A percentile compares a stretch with the other conserved stretches of the same genome.
These are phyloP conservation scores for Amanita rubescens DNA, from an alignment of 768 basidiomycete genomes.

Conservation along the genomic window DNA sequence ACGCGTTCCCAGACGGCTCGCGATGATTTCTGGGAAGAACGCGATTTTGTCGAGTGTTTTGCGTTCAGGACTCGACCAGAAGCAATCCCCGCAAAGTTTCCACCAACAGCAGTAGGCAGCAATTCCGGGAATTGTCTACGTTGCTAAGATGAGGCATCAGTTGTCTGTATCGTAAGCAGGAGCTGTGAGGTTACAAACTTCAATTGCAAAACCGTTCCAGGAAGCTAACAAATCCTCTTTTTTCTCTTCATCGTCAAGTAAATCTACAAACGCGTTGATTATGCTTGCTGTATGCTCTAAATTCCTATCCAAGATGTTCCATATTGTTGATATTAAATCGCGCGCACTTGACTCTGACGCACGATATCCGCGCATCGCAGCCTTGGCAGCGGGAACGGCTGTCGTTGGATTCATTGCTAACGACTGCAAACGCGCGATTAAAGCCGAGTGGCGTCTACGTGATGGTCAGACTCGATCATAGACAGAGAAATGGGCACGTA, in stretches of 20 bases:
- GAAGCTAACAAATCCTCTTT: constrained; percentile 63
- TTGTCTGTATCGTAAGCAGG: not conserved
- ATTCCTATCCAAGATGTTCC: constrained; percentile 47
- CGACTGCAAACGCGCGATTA: constrained; percentile 55
- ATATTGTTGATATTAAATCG: constrained; percentile 86
- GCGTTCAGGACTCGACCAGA: constrained; percentile 80
- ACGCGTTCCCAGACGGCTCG: constrained; percentile 82
- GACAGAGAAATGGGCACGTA: constrained; percentile 23
- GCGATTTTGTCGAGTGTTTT: constrained; percentile 62
- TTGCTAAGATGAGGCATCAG: constrained; percentile 42
- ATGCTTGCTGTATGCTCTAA: constrained; percentile 72
- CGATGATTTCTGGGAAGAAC: constrained; percentile 48
- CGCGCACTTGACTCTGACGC: constrained; percentile 70
- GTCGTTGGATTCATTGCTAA: constrained; percentile 50
- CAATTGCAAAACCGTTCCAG: constrained; percentile 80
- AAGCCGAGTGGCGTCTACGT: constrained; percentile 55
- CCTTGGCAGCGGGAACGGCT: constrained; percentile 56
- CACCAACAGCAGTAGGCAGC: constrained; percentile 45
- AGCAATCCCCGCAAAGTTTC: constrained; percentile 72
- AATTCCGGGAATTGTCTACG: constrained; percentile 82
- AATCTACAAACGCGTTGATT: constrained; percentile 65
- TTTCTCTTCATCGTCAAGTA: constrained; percentile 83
- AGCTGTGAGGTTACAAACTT: constrained; percentile 42
- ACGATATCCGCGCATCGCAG: constrained; percentile 74
- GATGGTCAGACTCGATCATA: not conserved